These are phyloP conservation scores for Posidonia oceanica DNA, from an alignment of 116 monocot species.

Conservation along the genomic window DNA sequence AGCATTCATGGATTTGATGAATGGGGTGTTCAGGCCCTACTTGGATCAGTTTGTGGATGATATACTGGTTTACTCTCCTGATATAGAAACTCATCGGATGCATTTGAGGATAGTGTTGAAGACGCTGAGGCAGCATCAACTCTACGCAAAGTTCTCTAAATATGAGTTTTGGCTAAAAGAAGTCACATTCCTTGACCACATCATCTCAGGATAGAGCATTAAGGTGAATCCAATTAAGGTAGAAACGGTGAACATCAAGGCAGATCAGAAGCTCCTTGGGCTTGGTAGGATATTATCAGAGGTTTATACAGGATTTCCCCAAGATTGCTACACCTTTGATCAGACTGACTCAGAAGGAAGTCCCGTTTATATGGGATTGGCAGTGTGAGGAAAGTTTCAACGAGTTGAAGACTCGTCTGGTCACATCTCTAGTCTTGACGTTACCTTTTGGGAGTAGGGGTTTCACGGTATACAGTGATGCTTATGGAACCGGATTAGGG, in stretches of 20 bases:
- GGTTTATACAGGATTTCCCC: background rate
- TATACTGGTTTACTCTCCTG: too few species aligned
- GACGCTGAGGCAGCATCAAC: background rate
- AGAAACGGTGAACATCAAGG: too few species aligned
- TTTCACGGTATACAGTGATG: background rate
- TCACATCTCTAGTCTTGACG: background rate
- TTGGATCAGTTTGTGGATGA: too few species aligned
- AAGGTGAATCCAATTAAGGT: too few species aligned
- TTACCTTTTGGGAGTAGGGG: background rate
- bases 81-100: too few species aligned
- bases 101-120: too few species aligned
- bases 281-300: background rate
- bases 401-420: background rate
- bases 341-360: fast-evolving
- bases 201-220: too few species aligned
- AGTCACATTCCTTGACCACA: background rate
- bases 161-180: background rate
- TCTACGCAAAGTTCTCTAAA: background rate
- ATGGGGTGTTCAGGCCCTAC: too few species aligned
- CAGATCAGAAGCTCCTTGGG: background rate
- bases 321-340: background rate
- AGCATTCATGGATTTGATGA: too few species aligned
- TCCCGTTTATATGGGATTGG: background rate
- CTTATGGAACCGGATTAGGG: background rate
- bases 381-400: background rate